Conservation (phyloP, 2,329 filamentous ascomycete genomes). For the Pseudogymnoascus sp. region DNA sequence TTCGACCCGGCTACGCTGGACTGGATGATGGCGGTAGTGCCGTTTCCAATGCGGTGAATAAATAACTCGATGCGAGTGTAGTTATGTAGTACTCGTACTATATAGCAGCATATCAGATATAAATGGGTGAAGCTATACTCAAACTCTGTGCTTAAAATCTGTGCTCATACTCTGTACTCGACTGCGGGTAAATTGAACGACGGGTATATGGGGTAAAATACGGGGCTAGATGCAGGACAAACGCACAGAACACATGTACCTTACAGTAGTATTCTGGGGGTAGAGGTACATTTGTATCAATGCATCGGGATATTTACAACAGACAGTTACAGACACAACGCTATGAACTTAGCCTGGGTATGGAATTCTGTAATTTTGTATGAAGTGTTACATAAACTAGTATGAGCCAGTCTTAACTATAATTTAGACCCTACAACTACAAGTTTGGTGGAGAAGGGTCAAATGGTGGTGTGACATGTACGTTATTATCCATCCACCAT, state of each 20-base stretch:
- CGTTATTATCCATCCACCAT: not conserved
- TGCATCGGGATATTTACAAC: not conserved
- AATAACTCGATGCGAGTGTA: not conserved
- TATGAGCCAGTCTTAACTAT: not conserved
- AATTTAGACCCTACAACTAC: not conserved
- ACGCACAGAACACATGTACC: not conserved
- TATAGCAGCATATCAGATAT: not conserved
- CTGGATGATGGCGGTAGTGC: not conserved
- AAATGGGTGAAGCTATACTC: not conserved
- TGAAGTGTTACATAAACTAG: not conserved
- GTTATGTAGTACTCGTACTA: not conserved
- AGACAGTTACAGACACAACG: not conserved
- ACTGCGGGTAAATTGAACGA: not conserved
- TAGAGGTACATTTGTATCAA: not conserved
- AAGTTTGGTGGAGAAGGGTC: not conserved
- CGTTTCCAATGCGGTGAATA: not conserved
- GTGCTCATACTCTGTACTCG: not conserved
- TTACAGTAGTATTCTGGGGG: not conserved
- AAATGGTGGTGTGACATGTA: not conserved
- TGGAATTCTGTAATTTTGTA: not conserved
- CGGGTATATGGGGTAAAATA: not conserved
- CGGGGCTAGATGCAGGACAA: not conserved
- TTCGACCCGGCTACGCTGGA: not conserved
- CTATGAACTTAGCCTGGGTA: not conserved
- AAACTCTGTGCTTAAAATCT: not conserved